These are phyloP conservation scores for Dysphania ambrosioides DNA, from an alignment of 148 eudicot genomes.

Conservation along the genomic window DNA sequence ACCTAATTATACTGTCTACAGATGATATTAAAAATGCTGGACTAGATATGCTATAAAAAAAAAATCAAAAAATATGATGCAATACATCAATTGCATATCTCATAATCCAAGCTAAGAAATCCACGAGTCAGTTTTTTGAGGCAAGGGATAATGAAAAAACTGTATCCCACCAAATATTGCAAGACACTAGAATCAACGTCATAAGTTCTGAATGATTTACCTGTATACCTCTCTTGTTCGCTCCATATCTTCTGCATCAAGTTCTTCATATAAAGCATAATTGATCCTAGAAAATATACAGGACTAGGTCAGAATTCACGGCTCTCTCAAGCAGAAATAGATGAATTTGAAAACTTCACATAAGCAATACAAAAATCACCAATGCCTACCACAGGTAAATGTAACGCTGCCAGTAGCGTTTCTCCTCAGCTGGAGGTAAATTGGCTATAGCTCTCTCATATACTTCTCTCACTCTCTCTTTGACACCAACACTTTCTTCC, in stretches of 20 bases:
- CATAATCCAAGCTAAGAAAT: neutral
- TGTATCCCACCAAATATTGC: neutral
- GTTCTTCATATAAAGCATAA: conserved; percentile 86
- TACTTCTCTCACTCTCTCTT: conserved; percentile 63
- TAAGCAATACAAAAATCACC: neutral
- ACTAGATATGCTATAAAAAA: too few relatives aligned
- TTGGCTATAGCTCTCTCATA: conserved; percentile 91
- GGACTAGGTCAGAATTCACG: conserved; percentile 4
- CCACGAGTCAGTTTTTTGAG: neutral
- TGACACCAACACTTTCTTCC: conserved; percentile 76
- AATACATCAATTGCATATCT: neutral
- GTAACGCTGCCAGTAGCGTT: conserved; percentile 98
- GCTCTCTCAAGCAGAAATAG: neutral
- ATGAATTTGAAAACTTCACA: neutral
- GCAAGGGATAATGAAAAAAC: neutral
- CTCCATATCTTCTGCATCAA: conserved; percentile 78
- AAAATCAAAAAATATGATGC: neutral
- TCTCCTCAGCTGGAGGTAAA: conserved; percentile 85
- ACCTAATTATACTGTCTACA: too few relatives aligned
- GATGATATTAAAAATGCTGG: too few relatives aligned
- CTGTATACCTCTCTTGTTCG: conserved; percentile 76
- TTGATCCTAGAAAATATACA: conserved; percentile 52
- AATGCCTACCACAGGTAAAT: conserved; percentile 78
- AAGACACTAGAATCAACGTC: neutral
- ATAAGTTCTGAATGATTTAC: conserved; percentile 29